Percentiles rank a stretch among this genome's conserved stretches.
These are phyloP conservation scores for Camelina laxa DNA, from an alignment of 345 rosid genomes.

Conservation along the genomic window DNA sequence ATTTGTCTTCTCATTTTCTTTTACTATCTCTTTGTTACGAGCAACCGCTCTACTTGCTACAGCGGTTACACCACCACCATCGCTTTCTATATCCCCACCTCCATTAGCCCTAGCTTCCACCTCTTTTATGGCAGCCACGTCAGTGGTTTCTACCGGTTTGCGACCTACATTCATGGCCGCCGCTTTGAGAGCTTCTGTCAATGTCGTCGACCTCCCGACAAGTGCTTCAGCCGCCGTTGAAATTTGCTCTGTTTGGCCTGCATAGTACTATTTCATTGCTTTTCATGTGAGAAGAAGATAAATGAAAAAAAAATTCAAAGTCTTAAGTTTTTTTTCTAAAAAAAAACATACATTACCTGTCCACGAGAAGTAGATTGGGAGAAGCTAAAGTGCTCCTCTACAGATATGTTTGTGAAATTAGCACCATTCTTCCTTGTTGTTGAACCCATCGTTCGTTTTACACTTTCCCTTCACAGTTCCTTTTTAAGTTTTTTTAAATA, in stretches of 20 bases:
- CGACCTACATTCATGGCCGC: constrained; percentile 31
- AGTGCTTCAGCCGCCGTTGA: constrained; percentile 38
- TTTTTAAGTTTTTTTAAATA: too few relatives aligned
- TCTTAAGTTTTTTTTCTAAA: too few relatives aligned
- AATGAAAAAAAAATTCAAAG: too few relatives aligned
- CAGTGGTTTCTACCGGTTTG: constrained; percentile 34
- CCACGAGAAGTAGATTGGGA: constrained; percentile 28
- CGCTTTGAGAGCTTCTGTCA: constrained; percentile 42
- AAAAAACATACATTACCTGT: constrained; percentile 14
- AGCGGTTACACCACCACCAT: constrained; percentile 13
- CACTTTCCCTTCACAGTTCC: not conserved
- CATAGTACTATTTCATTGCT: constrained; percentile 4
- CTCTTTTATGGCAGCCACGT: constrained; percentile 42
- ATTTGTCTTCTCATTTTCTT: not conserved
- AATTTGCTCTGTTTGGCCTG: constrained; percentile 26
- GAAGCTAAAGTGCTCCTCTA: constrained; percentile 34
- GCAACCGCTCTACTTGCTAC: constrained; percentile 22
- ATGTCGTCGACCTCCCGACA: constrained; percentile 37
- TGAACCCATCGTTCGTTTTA: constrained; percentile 3
- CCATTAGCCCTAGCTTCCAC: constrained; percentile 36
- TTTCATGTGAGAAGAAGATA: not conserved
- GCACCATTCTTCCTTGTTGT: constrained; percentile 7
- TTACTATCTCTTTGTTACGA: not conserved
- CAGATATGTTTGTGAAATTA: constrained; percentile 1
- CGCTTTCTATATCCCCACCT: not conserved